Base-by-base conservation (phyloP, 495 filamentous ascomycete species). In the Pseudomonodictys pantanalensis region DNA sequence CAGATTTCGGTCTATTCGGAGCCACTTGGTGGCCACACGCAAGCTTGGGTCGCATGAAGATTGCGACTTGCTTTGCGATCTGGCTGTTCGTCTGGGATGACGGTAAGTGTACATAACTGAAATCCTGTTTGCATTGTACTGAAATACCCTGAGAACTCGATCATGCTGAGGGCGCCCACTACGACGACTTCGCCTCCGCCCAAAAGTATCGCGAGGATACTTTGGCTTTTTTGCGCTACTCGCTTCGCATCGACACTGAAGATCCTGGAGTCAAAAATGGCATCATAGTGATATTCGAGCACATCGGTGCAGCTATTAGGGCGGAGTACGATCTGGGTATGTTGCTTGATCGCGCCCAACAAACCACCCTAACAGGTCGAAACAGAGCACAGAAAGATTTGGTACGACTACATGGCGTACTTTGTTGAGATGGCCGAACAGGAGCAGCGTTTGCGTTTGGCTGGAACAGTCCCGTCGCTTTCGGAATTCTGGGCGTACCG, bases 71-170 rank as follows among this genome's bases (percentile, higher is more conserved):
- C 18, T 23, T 53, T 6, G 32, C 24, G 22, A 15, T 53, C 1
- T 53, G 50, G 50, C 33, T 53, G 15, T 53, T 53, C 50, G 41
- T 22, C 17, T 53, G 50, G 50, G 50, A 53, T 23, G 50, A 53
- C 18, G n/a, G n/a, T n/a, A n/a, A n/a, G n/a, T n/a, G n/a, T n/a
- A n/a, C n/a, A n/a, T n/a, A n/a, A n/a, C n/a, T n/a, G n/a, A n/a
- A n/a, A n/a, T n/a, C n/a, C n/a, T n/a, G n/a, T n/a, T n/a, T n/a
- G n/a, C n/a, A n/a, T n/a, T n/a, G n/a, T n/a, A n/a, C n/a, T n/a
- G n/a, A n/a, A n/a, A n/a, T n/a, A n/a, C n/a, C n/a, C n/a, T n/a
- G n/a, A n/a, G 50, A 53, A 32, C 20, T 53, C 17, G 50, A 53
- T 23, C 11, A 39, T 25, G n/a, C 29, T 22, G 50, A 53, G 9